A percentile compares a stretch with the other conserved stretches of the same genome.
Evolutionary conservation across 208 protist species (phyloP).

Genomic region (Trypanosoma platydactyli): DNA sequence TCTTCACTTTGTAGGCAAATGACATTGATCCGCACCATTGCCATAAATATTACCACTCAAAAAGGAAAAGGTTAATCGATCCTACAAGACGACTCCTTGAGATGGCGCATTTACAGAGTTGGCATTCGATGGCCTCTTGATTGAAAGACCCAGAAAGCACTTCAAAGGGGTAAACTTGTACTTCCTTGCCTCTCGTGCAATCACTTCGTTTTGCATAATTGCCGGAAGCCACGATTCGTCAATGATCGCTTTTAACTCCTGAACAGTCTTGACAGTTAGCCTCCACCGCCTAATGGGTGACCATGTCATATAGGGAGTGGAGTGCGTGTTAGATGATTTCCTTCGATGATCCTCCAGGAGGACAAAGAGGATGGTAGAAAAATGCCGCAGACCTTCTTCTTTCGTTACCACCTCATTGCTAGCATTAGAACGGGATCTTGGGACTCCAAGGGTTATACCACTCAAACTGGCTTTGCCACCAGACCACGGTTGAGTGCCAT

Average conservation of each 20-base stretch:
- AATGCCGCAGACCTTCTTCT: slow-evolving; percentile 81
- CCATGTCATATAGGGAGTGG: slow-evolving; percentile 90
- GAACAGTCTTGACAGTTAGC: slow-evolving; percentile 43
- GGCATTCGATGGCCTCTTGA: not conserved
- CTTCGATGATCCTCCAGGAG: slow-evolving; percentile 78
- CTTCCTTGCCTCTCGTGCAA: slow-evolving; percentile 41
- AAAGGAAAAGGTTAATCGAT: not conserved
- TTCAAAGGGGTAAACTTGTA: slow-evolving; percentile 57
- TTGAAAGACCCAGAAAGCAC: slow-evolving; percentile 64
- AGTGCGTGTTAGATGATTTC: slow-evolving; percentile 19
- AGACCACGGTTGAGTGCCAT: slow-evolving; percentile 89
- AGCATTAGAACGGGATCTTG: not conserved
- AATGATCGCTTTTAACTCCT: slow-evolving; percentile 71
- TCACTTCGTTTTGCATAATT: slow-evolving; percentile 43
- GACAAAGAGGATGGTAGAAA: slow-evolving; percentile 78
- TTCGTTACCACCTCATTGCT: slow-evolving; percentile 7
- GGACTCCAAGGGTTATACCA: slow-evolving; percentile 53
- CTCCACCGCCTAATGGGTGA: slow-evolving; percentile 64
- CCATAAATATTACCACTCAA: not conserved
- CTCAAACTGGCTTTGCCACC: slow-evolving; percentile 69
- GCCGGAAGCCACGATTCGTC: slow-evolving; percentile 76
- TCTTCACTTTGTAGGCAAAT: no score
- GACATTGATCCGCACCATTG: no score
- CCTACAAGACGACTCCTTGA: slow-evolving; percentile 10
- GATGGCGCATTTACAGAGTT: not conserved